A percentile compares a stretch with the other conserved stretches of the same genome.
phyloP scores from a whole-genome alignment of 1,284 basidiomycete genomes.

The Cutaneotrichosporon sp. region DNA sequence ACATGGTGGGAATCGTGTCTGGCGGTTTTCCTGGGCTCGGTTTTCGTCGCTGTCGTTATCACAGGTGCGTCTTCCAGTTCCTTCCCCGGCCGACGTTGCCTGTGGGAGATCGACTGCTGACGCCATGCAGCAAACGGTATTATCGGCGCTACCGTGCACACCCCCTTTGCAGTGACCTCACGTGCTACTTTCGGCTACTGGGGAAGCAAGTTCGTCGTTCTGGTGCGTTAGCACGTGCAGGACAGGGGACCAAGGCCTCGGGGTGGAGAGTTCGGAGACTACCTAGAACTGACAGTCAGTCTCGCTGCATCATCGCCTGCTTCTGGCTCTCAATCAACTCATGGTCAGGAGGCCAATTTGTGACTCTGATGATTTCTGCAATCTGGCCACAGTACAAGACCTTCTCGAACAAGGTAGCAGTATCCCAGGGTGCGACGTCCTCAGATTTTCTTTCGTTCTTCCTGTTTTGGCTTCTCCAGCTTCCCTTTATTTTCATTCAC shows the following conservation, averaged over 20 bases:
- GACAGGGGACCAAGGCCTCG: neutral
- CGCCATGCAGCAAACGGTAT: constrained; percentile 54
- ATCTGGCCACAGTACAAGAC: constrained; percentile 26
- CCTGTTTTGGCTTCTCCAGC: constrained; percentile 58
- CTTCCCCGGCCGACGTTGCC: neutral
- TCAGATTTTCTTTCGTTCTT: constrained; percentile 60
- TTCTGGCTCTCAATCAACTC: constrained; percentile 68
- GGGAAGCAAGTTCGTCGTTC: constrained; percentile 50
- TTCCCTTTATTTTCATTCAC: constrained; percentile 64
- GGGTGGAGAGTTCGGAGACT: no score
- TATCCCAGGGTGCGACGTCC: constrained; percentile 31
- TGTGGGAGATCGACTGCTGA: neutral
- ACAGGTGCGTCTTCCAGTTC: constrained; percentile 5
- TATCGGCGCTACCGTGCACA: constrained; percentile 61
- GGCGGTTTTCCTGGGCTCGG: constrained; percentile 10
- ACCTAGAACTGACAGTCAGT: constrained; percentile 5
- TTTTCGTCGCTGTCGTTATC: constrained; percentile 8
- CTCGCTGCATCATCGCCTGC: constrained; percentile 55
- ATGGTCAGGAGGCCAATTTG: constrained; percentile 37
- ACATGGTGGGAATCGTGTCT: constrained; percentile 36
- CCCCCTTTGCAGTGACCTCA: constrained; percentile 64
- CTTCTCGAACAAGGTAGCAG: constrained; percentile 21
- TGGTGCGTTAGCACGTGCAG: constrained; percentile 52
- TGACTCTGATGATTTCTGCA: constrained; percentile 21
- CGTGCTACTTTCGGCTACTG: constrained; percentile 71